Evolutionary conservation across 83 land plant species (phyloP).

Genomic region (Diphasiastrum complanatum): DNA sequence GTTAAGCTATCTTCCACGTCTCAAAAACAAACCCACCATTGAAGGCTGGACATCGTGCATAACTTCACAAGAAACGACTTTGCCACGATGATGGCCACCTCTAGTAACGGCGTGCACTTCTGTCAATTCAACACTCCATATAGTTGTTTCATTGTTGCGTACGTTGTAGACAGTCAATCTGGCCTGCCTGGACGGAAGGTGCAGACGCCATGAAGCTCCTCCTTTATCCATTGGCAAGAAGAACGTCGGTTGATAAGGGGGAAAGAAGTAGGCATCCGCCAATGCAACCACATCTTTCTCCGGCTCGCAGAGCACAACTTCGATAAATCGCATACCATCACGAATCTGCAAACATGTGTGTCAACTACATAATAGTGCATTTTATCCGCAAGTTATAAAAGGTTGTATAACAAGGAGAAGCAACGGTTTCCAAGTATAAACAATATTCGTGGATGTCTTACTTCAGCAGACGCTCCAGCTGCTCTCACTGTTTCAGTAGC

Average conservation of each 20-base stretch:
- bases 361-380: not conserved
- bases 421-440: not conserved
- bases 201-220: too few relatives aligned
- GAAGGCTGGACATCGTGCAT: too few relatives aligned
- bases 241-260: slow-evolving; percentile 87
- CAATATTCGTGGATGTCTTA: not conserved
- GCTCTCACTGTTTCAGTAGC: slow-evolving; percentile 23
- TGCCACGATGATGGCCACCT: too few relatives aligned
- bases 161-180: too few relatives aligned
- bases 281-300: slow-evolving; percentile 79
- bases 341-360: slow-evolving; percentile 48
- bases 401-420: not conserved
- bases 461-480: slow-evolving; percentile 25
- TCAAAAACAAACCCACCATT: too few relatives aligned
- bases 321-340: slow-evolving; percentile 97
- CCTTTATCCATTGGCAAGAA: slow-evolving; percentile 56
- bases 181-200: too few relatives aligned
- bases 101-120: too few relatives aligned
- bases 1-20: too few relatives aligned
- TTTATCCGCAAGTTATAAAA: not conserved
- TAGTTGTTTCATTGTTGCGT: too few relatives aligned
- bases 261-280: slow-evolving; percentile 98
- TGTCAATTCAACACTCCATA: too few relatives aligned
- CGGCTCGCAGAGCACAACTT: slow-evolving; percentile 81
- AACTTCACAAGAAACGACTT: too few relatives aligned